phyloP scores from a whole-genome alignment of 2,329 filamentous ascomycete genomes.

The Nothophoma quercina region DNA sequence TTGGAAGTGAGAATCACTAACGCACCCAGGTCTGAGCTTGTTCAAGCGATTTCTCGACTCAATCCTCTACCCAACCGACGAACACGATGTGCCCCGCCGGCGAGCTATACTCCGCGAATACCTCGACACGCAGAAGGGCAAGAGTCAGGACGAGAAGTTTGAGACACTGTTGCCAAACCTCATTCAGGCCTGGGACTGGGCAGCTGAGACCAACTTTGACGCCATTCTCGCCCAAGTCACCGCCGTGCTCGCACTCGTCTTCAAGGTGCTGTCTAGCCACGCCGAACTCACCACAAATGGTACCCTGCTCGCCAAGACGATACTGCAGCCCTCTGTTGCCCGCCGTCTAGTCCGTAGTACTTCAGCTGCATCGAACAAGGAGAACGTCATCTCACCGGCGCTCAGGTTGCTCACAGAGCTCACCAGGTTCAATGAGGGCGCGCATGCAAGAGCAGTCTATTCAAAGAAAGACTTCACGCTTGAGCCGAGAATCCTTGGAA shows the following conservation, averaged over 20 bases:
- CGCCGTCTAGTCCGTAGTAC: conserved; percentile 82
- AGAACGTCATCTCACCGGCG: conserved; percentile 87
- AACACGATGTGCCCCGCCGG: conserved; percentile 58
- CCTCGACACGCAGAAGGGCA: conserved; percentile 66
- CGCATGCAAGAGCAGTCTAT: conserved; percentile 79
- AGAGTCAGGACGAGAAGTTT: conserved; percentile 61
- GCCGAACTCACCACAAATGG: conserved; percentile 79
- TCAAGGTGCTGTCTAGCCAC: conserved; percentile 77
- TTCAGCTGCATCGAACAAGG: conserved; percentile 80
- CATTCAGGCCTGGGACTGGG: conserved; percentile 88
- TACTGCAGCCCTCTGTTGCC: conserved; percentile 81
- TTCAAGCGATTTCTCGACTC: conserved; percentile 75
- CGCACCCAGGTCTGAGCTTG: conserved; percentile 65
- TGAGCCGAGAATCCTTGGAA: conserved; percentile 71
- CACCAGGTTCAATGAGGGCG: conserved; percentile 85
- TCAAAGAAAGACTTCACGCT: conserved; percentile 79
- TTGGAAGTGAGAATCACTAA: conserved; percentile 16
- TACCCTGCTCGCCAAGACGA: conserved; percentile 77
- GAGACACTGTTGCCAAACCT: conserved; percentile 76
- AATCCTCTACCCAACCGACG: conserved; percentile 63
- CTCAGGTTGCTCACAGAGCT: conserved; percentile 85
- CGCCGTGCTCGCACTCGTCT: conserved; percentile 80
- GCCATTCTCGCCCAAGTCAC: conserved; percentile 80
- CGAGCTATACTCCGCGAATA: conserved; percentile 72
- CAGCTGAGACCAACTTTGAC: conserved; percentile 80